Conservation (phyloP, 345 rosid species). For the Hibiscus trionum region DNA sequence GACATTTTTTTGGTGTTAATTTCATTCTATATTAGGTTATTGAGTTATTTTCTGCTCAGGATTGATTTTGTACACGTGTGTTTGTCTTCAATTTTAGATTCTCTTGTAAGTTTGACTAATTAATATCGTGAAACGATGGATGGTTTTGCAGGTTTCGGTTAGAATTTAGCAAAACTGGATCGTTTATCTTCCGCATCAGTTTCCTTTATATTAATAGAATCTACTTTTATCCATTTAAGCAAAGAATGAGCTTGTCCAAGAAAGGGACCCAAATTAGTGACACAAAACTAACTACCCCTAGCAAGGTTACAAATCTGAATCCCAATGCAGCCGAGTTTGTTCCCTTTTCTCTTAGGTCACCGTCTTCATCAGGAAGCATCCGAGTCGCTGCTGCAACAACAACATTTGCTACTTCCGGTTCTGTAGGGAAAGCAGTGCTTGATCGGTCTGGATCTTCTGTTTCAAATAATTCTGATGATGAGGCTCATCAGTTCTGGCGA, state of each 20-base stretch:
- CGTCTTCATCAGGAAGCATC: slow-evolving; percentile 28
- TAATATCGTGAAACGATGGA: not conserved
- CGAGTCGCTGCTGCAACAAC: not conserved
- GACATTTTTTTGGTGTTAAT: slow-evolving; percentile 6
- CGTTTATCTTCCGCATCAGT: not conserved
- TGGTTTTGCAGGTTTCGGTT: slow-evolving; percentile 61
- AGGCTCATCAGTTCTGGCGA: slow-evolving; percentile 87
- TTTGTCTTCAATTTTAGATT: not conserved
- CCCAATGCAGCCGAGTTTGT: slow-evolving; percentile 96
- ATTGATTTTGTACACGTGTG: slow-evolving; percentile 13
- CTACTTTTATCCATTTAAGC: slow-evolving; percentile 6
- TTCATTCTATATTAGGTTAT: slow-evolving; percentile 4
- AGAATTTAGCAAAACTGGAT: slow-evolving; percentile 17
- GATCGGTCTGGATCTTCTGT: slow-evolving; percentile 64
- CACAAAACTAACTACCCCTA: slow-evolving; percentile 39
- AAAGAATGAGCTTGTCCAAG: slow-evolving; percentile 83
- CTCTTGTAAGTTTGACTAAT: slow-evolving; percentile 10
- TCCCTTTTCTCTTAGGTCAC: slow-evolving; percentile 64
- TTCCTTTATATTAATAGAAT: slow-evolving; percentile 24
- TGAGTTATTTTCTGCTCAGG: slow-evolving; percentile 12
- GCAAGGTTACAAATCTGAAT: slow-evolving; percentile 64
- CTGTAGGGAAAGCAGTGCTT: slow-evolving; percentile 56
- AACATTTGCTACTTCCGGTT: slow-evolving; percentile 27
- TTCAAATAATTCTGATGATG: slow-evolving; percentile 86
- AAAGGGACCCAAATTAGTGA: slow-evolving; percentile 53